Conservation (phyloP, 2,329 filamentous ascomycete species). For the Alternaria metachromatica region DNA sequence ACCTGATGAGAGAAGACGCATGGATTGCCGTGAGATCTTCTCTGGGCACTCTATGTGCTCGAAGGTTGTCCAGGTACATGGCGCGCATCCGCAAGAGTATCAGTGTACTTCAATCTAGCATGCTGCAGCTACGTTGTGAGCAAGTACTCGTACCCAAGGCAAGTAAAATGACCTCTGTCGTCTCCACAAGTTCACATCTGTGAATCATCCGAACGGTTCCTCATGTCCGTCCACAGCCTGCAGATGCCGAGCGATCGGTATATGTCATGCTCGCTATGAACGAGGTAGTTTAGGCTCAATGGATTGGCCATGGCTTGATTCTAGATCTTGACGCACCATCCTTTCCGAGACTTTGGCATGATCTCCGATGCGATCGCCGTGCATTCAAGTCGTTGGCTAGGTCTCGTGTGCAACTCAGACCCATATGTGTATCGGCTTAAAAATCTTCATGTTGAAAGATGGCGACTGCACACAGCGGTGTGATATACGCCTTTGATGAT, state of each 20-base stretch:
- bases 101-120: neutral
- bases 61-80: neutral
- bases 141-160: neutral
- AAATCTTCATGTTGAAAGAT: neutral
- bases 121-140: neutral
- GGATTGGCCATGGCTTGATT: neutral
- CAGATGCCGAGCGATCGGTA: neutral
- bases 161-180: neutral
- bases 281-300: neutral
- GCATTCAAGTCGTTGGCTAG: neutral
- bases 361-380: neutral
- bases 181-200: slow-evolving; percentile 29
- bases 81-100: neutral
- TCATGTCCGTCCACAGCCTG: neutral
- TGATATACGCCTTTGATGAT: neutral
- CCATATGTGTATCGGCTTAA: neutral
- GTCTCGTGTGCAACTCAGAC: neutral
- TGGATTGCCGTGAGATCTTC: neutral
- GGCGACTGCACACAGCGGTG: neutral
- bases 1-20: neutral
- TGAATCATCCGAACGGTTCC: slow-evolving; percentile 46
- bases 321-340: slow-evolving; percentile 2
- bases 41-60: neutral
- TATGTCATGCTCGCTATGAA: neutral
- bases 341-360: neutral